Percentiles rank a stretch among this genome's conserved stretches.
phyloP scores from a whole-genome alignment of 2,329 filamentous ascomycete genomes.

The Chrysoporthe deuterocubensis region DNA sequence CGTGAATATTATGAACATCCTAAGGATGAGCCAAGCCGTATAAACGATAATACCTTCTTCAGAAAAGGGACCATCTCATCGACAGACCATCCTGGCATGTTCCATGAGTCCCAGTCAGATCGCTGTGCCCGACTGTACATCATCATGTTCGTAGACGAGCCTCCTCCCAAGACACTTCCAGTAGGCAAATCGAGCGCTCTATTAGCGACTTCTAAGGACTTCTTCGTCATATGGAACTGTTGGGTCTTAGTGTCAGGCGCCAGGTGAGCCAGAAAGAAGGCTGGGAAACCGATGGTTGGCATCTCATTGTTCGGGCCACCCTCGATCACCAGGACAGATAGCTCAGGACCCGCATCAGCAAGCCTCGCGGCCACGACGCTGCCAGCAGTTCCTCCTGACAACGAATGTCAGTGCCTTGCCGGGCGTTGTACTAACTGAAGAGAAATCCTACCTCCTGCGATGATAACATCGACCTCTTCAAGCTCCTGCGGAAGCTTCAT shows the following conservation, averaged over 20 bases:
- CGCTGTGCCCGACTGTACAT: slow-evolving; percentile 41
- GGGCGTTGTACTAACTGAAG: no score
- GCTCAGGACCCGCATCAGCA: slow-evolving; percentile 51
- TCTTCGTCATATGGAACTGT: no score
- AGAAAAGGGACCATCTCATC: slow-evolving; percentile 50
- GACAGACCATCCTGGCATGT: slow-evolving; percentile 35
- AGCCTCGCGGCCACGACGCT: slow-evolving; percentile 55
- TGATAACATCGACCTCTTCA: slow-evolving; percentile 54
- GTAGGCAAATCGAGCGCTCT: no score
- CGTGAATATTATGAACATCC: no score
- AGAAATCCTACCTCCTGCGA: slow-evolving; percentile 47
- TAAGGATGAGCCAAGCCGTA: no score
- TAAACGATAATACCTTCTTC: slow-evolving; percentile 45
- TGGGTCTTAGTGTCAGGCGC: no score
- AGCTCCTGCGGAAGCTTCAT: slow-evolving; percentile 36
- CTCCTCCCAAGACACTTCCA: slow-evolving; percentile 36
- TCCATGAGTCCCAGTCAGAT: slow-evolving; percentile 38
- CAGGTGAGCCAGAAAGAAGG: slow-evolving; percentile 48
- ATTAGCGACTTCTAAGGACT: no score
- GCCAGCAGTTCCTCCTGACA: slow-evolving; percentile 50
- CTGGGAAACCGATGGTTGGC: no score
- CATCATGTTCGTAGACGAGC: slow-evolving; percentile 53
- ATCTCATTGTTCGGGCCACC: slow-evolving; percentile 52
- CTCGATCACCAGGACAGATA: slow-evolving; percentile 58
- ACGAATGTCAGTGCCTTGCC: background rate